Evolutionary conservation across 495 filamentous ascomycete genomes (phyloP).

Genomic region (Aspergillus taichungensis): DNA sequence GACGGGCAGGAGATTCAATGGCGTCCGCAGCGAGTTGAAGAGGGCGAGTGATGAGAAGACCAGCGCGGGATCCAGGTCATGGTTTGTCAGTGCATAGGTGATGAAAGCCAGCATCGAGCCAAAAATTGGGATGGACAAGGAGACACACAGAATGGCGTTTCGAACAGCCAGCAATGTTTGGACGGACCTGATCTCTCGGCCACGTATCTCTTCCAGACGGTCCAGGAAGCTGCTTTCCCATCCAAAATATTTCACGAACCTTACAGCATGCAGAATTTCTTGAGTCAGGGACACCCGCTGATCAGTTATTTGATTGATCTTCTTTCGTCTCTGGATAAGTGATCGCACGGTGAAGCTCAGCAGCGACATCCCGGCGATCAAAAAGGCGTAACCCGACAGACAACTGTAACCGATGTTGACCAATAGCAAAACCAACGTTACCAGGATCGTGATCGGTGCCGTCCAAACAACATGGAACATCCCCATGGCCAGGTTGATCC

Average conservation of each 20-base stretch:
- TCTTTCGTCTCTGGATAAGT: slow-evolving; percentile 62
- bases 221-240: slow-evolving; percentile 84
- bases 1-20: slow-evolving; percentile 78
- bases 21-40: slow-evolving; percentile 86
- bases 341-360: slow-evolving; percentile 64
- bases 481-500: slow-evolving; percentile 74
- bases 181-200: slow-evolving; percentile 66
- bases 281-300: slow-evolving; percentile 84
- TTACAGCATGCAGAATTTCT: slow-evolving; percentile 81
- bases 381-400: slow-evolving; percentile 74
- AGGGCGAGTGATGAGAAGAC: slow-evolving; percentile 89
- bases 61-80: slow-evolving; percentile 62
- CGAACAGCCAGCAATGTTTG: slow-evolving; percentile 73
- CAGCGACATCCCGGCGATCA: slow-evolving; percentile 67
- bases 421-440: slow-evolving; percentile 69
- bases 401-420: slow-evolving; percentile 85
- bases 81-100: slow-evolving; percentile 72
- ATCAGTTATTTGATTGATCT: slow-evolving; percentile 88
- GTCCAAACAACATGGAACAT: slow-evolving; percentile 91
- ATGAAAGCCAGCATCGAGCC: slow-evolving; percentile 95
- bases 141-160: slow-evolving; percentile 75
- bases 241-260: slow-evolving; percentile 93
- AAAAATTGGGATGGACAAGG: slow-evolving; percentile 75
- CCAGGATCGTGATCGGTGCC: slow-evolving; percentile 63
- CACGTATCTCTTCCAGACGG: slow-evolving; percentile 63